phyloP scores from a whole-genome alignment of 148 eudicot species.

The Cornus kousa region DNA sequence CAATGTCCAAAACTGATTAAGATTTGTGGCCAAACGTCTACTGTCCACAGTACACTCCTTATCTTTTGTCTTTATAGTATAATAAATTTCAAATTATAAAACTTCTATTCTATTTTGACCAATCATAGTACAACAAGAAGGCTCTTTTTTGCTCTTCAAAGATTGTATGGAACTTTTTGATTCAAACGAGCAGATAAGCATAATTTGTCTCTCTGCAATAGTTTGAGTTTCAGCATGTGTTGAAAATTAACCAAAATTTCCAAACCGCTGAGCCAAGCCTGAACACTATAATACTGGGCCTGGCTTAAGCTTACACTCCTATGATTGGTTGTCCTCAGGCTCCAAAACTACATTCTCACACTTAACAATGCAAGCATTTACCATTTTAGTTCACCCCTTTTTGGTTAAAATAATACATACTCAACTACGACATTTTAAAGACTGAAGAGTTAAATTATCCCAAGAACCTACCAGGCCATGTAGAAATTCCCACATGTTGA shows the following conservation, averaged over 20 bases:
- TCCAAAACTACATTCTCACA: not conserved
- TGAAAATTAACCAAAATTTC: not conserved
- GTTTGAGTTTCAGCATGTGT: not conserved
- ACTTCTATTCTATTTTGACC: too few relatives aligned
- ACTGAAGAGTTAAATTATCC: not conserved
- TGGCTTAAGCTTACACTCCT: not conserved
- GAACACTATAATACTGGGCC: too few relatives aligned
- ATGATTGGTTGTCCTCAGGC: not conserved
- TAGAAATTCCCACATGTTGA: conserved; percentile 80
- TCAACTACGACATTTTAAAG: not conserved
- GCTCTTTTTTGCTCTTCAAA: not conserved
- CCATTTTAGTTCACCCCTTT: not conserved
- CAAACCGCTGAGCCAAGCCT: not conserved
- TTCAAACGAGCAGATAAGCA: not conserved
- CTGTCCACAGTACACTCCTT: too few relatives aligned
- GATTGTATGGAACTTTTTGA: not conserved
- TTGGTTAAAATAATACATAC: too few relatives aligned
- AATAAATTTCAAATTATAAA: too few relatives aligned
- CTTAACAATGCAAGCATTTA: not conserved
- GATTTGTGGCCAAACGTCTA: too few relatives aligned
- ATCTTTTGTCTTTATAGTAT: too few relatives aligned
- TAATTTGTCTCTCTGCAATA: not conserved
- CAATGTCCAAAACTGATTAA: not conserved
- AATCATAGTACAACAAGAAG: too few relatives aligned
- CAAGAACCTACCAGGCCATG: conserved; percentile 85